Base-by-base conservation (phyloP, 352 stramenopile species). In the Peronospora tabacina region DNA sequence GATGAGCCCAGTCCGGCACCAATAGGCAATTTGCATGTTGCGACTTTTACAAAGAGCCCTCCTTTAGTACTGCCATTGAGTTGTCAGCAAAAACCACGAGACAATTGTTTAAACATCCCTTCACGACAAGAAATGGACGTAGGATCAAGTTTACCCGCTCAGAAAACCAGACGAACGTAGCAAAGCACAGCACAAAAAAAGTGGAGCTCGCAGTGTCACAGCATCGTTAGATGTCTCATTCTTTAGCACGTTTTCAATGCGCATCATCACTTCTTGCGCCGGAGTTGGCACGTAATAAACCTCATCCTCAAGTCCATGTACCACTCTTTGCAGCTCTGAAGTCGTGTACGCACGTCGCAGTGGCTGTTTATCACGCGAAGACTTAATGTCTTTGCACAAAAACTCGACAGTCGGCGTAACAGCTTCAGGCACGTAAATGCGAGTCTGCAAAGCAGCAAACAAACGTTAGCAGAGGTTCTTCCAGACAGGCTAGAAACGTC, bases 1-100 rank as follows among this genome's bases (percentile, higher is more conserved):
- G 88, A 97, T 7, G 88, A 97, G 0, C 90, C 90, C n/a, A 97
- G 64, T 1, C 90, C 90, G 7, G 89, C 89, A 38, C 88, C 82
- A 12, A 97, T 85, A 2, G 84, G 80, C 47, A 95, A 69, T 2
- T 63, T 67, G 7, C 63, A 70, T 8, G 75, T 52, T n/a, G 58
- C 55, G 1, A 88, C 67, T 15, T 72, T 56, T 9, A 94, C 65
- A 32, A 57, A 46, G 0, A 90, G 34, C 32, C 75, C 60, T 13
- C 55, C 53, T 16, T 49, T 33, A 10, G 29, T 49, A 37, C 48
- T 61, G 28, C 49, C 41, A 15, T 33, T 48, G 2, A 5, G 12
- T 48, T 39, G 11, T 7, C 15, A 16, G 3, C 11, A 59, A 46
- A 47, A 16, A 0, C 37, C 29, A 52, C 35, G 12, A 34, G 19